Evolutionary conservation across 2,329 filamentous ascomycete species (phyloP), one percentile per base, ranked within the genome.

Genomic region (Pseudogymnoascus sp.): DNA sequence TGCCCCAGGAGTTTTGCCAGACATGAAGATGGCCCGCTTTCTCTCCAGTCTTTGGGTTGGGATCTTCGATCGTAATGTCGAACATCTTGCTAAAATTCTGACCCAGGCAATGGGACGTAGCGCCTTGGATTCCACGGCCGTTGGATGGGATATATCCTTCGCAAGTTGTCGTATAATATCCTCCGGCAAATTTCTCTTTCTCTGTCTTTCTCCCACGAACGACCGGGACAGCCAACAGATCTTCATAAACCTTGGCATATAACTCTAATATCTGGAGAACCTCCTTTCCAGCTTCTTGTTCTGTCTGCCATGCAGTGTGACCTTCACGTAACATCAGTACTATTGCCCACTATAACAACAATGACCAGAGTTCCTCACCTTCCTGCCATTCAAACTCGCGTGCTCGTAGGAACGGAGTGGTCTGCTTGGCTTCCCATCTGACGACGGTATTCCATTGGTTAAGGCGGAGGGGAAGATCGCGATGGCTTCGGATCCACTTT

Each of bases 21-120:
- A 97, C 92, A 72, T 93, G 80, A 62, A 97, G 79, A 71, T 91
- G 87, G 68, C 87, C 82, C 67, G 89, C 89, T 77, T 90, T 88
- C 74, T 94, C 85, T 58, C 83, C 86, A 55, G 82, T 79, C 71
- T 87, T 86, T 59, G 82, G 83, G 64, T 81, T 80, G 25, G 94
- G 94, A 72, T 99, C 92, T 75, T 99, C 93, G 31, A 99, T 91
- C 0, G 89, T 96, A 74, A 99, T 97, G 75, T 94, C 89, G 74
- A 97, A 99, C 92, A 99, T 99, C 78, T 95, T 97, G 75, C 88
- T 92, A 78, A 99, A 99, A 79, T 99, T 97, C 78, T 99, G 94
- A 60, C 94, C 94, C 7, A 99, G 82, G 70, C 74, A 74, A 79
- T 99, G 94, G 60, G 91, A 96, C 40, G 94, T 99, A 60, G 87